Evolutionary conservation across 768 basidiomycete genomes (phyloP).

Genomic region (Calvatia gigantea): DNA sequence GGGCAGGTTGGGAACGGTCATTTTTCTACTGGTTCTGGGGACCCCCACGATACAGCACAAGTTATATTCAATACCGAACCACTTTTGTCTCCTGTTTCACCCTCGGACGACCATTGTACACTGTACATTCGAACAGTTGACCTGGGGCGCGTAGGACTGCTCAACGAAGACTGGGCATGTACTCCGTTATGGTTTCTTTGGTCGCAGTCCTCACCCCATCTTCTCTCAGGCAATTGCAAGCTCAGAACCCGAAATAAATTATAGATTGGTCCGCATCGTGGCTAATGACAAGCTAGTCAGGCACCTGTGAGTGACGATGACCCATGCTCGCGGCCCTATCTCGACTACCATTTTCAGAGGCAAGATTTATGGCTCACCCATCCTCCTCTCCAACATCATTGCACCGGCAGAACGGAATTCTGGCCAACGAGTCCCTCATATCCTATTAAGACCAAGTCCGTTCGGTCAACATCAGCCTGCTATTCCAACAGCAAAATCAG

Average conservation of each 20-base stretch:
- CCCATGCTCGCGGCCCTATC: background rate
- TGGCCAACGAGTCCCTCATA: constrained; percentile 14
- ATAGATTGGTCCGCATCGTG: constrained; percentile 55
- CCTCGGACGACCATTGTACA: constrained; percentile 45
- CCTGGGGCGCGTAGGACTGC: constrained; percentile 59
- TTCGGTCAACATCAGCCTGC: constrained; percentile 56
- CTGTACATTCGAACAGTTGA: constrained; percentile 63
- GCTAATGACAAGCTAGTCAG: constrained; percentile 44
- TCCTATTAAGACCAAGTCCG: constrained; percentile 49
- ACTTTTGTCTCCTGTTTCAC: constrained; percentile 30
- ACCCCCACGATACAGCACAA: constrained; percentile 1
- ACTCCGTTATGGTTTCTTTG: background rate
- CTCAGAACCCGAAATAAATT: constrained; percentile 27
- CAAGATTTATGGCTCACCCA: constrained; percentile 39
- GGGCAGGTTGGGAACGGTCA: constrained; percentile 3
- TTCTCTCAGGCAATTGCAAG: constrained; percentile 46
- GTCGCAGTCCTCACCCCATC: constrained; percentile 6
- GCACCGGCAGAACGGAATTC: constrained; percentile 22
- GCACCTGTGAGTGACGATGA: constrained; percentile 27
- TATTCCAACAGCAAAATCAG: constrained; percentile 62
- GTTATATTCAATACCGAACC: constrained; percentile 23
- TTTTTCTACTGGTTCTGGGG: background rate
- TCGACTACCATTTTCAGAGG: constrained; percentile 30
- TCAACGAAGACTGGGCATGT: constrained; percentile 77
- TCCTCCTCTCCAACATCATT: constrained; percentile 52